Conservation (phyloP, 148 eudicot genomes). For the Silene conica region DNA sequence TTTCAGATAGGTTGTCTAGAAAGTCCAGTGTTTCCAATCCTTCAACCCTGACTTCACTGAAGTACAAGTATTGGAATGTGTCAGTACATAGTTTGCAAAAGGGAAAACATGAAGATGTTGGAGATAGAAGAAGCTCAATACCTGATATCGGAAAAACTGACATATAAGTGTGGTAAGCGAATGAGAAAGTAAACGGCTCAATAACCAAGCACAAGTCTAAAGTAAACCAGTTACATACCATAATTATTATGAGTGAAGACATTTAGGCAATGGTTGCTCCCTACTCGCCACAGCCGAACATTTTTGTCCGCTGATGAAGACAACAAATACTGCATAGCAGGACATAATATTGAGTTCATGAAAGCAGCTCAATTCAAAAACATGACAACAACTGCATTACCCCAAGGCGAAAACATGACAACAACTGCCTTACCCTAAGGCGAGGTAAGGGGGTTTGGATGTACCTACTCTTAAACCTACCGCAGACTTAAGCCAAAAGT, state of each 20-base stretch:
- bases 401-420: too few species aligned
- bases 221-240: slow-evolving; percentile 39
- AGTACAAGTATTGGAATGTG: background rate
- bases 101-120: too few species aligned
- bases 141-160: slow-evolving; percentile 85
- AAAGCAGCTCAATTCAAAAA: background rate
- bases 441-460: background rate
- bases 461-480: background rate
- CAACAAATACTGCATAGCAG: slow-evolving; percentile 51
- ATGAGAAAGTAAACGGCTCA: slow-evolving; percentile 54
- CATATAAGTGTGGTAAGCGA: slow-evolving; percentile 72
- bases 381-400: background rate
- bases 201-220: background rate
- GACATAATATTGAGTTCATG: background rate
- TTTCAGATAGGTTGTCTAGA: slow-evolving; percentile 53
- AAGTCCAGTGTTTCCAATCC: slow-evolving; percentile 77
- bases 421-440: too few species aligned
- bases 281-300: slow-evolving; percentile 90
- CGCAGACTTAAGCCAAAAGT: background rate
- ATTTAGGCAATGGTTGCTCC: slow-evolving; percentile 54
- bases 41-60: slow-evolving; percentile 82
- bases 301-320: slow-evolving; percentile 82
- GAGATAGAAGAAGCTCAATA: slow-evolving; percentile 13
- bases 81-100: too few species aligned
- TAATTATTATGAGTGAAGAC: slow-evolving; percentile 76